phyloP scores from a whole-genome alignment of 441 rosid genomes.

The Aquilaria agallochum region DNA sequence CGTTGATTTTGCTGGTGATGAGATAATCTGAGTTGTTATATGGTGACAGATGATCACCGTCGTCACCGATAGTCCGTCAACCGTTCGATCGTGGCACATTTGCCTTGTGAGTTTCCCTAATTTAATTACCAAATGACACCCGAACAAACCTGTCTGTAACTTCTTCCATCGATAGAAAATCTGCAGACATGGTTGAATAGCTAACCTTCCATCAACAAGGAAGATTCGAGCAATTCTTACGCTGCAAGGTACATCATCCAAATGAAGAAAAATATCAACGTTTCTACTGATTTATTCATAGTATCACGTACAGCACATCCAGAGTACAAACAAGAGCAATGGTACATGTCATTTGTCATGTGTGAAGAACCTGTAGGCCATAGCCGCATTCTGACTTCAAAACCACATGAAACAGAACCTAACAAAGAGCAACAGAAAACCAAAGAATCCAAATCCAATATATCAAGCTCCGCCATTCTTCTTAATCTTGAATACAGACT shows the following conservation, averaged over 20 bases:
- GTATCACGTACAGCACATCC: constrained; percentile 20
- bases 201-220: too few species aligned
- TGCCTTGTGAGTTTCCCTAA: too few species aligned
- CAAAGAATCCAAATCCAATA: constrained; percentile 12
- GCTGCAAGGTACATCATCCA: not conserved
- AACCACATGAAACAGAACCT: constrained; percentile 16
- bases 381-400: constrained; percentile 12
- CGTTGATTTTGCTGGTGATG: too few species aligned
- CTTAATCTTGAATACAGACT: constrained; percentile 13
- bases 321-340: constrained; percentile 17
- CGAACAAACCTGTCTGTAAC: too few species aligned
- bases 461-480: constrained; percentile 13
- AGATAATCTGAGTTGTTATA: too few species aligned
- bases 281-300: constrained; percentile 24
- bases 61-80: too few species aligned
- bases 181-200: too few species aligned
- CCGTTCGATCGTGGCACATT: too few species aligned
- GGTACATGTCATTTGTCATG: constrained; percentile 10
- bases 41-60: too few species aligned
- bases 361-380: constrained; percentile 11
- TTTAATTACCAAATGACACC: too few species aligned
- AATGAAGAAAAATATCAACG: not conserved
- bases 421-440: constrained; percentile 13
- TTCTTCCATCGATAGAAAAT: too few species aligned
- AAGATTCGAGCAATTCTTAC: not conserved